A percentile compares a stretch with the other conserved stretches of the same genome.
Evolutionary conservation across 441 rosid genomes (phyloP).

Genomic region (Aquilaria agallochum): DNA sequence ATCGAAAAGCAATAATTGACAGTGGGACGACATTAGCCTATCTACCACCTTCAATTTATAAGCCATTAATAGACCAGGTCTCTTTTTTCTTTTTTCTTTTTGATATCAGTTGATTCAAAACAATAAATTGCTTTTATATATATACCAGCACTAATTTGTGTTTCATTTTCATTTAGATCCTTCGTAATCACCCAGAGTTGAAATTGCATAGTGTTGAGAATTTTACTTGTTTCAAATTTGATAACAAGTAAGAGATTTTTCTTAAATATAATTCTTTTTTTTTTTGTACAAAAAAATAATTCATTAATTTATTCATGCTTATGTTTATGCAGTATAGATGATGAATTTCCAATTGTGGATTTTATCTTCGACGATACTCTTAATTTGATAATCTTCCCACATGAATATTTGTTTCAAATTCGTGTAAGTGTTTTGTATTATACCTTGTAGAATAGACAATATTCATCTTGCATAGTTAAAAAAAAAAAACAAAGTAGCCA

Average conservation of each 20-base stretch:
- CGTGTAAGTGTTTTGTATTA: slow-evolving; percentile 37
- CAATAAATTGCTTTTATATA: slow-evolving; percentile 13
- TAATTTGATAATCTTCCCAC: slow-evolving; percentile 59
- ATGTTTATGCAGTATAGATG: slow-evolving; percentile 61
- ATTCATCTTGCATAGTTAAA: too few relatives aligned
- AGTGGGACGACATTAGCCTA: slow-evolving; percentile 95
- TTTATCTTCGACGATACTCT: slow-evolving; percentile 65
- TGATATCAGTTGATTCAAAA: slow-evolving; percentile 9
- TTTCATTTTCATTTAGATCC: slow-evolving; percentile 37
- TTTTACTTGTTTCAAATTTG: slow-evolving; percentile 61
- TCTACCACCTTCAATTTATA: slow-evolving; percentile 56
- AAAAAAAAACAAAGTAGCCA: too few relatives aligned
- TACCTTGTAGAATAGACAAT: background rate
- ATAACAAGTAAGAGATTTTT: slow-evolving; percentile 45
- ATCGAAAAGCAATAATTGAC: slow-evolving; percentile 75
- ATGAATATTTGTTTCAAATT: slow-evolving; percentile 67
- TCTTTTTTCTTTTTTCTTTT: background rate
- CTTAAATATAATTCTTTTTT: too few relatives aligned
- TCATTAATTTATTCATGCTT: background rate
- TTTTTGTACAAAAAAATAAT: background rate
- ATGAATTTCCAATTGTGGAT: slow-evolving; percentile 68
- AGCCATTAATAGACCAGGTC: slow-evolving; percentile 48
- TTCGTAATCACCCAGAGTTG: slow-evolving; percentile 46
- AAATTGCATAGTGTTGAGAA: slow-evolving; percentile 56
- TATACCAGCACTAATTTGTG: slow-evolving; percentile 13